Evolutionary conservation across 2,329 filamentous ascomycete genomes (phyloP).

Genomic region (Talaromyces sp.): DNA sequence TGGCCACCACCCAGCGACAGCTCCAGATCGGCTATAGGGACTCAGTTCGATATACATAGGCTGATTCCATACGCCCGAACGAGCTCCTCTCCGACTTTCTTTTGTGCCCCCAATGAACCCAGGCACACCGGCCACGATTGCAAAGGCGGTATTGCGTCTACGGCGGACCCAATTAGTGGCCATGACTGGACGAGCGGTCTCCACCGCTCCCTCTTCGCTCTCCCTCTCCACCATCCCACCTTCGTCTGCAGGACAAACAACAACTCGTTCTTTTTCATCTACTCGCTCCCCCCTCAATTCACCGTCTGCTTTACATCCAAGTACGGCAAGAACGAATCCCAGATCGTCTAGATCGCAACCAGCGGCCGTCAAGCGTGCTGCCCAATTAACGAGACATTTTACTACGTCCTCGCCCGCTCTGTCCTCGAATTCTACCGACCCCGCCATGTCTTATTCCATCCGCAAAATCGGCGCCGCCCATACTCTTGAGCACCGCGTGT

Average conservation of each 20-base stretch:
- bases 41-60: background rate
- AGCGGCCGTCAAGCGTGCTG: slow-evolving; percentile 33
- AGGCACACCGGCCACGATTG: slow-evolving; percentile 1
- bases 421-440: slow-evolving; percentile 23
- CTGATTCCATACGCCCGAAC: background rate
- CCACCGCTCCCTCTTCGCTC: slow-evolving; percentile 28
- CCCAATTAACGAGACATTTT: slow-evolving; percentile 49
- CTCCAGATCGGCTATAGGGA: background rate
- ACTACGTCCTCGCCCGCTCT: slow-evolving; percentile 36
- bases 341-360: slow-evolving; percentile 4
- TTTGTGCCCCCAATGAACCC: slow-evolving; percentile 9
- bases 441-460: slow-evolving; percentile 60
- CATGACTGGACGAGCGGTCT: slow-evolving; percentile 18
- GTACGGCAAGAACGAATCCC: background rate
- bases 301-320: slow-evolving; percentile 20
- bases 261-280: background rate
- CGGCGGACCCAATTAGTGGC: slow-evolving; percentile 17
- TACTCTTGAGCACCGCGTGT: slow-evolving; percentile 96
- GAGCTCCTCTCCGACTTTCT: background rate
- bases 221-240: slow-evolving; percentile 10
- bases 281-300: background rate
- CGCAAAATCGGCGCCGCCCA: slow-evolving; percentile 87
- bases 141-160: background rate
- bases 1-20: background rate
- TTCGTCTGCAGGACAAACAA: slow-evolving; percentile 2